A percentile compares a stretch with the other conserved stretches of the same genome.
phyloP scores from a whole-genome alignment of 257 asterid genomes.

The Ocimum tenuiflorum region DNA sequence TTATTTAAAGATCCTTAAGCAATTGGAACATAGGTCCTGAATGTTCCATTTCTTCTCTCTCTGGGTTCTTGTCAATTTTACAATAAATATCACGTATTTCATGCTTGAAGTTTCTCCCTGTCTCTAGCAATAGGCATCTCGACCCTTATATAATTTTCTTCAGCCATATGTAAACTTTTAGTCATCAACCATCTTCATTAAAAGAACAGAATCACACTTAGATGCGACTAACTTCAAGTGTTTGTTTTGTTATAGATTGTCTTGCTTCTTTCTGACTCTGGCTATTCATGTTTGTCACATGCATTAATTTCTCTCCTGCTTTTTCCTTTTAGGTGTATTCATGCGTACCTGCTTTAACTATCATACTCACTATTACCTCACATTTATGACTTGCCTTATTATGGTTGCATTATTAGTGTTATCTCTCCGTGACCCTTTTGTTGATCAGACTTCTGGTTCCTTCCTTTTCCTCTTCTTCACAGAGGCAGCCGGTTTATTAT shows the following conservation, averaged over 20 bases:
- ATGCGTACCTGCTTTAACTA: neutral
- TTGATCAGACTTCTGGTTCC: neutral
- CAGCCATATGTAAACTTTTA: neutral
- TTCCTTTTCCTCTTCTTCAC: neutral
- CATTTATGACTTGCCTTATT: neutral
- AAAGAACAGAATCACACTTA: too few relatives aligned
- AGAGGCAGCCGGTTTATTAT: neutral
- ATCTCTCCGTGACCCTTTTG: neutral
- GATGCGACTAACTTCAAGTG: too few relatives aligned
- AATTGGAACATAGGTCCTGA: neutral
- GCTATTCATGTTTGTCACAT: neutral
- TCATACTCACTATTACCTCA: neutral
- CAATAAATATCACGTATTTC: too few relatives aligned
- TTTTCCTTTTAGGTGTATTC: neutral
- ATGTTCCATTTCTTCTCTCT: too few relatives aligned
- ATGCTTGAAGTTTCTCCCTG: too few relatives aligned
- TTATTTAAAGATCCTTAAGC: neutral
- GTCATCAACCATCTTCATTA: too few relatives aligned
- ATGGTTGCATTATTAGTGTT: neutral
- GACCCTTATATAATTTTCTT: neutral
- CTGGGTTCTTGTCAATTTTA: too few relatives aligned
- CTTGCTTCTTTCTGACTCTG: neutral
- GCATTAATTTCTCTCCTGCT: neutral
- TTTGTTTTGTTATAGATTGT: neutral
- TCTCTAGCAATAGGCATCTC: too few relatives aligned